Conservation (phyloP, 495 filamentous ascomycete species). For the Trichoderma virens region DNA sequence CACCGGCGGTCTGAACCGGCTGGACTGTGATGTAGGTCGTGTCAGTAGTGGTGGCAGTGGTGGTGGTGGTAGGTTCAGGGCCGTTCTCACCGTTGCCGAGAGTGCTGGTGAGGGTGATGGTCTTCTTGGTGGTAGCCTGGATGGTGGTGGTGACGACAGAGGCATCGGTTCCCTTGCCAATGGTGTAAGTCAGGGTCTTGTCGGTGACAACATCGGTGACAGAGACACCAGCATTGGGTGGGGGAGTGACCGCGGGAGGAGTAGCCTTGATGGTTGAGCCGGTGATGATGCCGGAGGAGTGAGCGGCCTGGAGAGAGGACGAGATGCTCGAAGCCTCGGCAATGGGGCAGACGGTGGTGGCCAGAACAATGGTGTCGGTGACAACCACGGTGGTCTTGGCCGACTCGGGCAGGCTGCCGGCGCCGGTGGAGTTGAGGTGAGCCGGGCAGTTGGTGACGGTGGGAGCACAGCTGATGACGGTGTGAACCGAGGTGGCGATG, state of each 20-base stretch:
- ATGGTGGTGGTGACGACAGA: slow-evolving; percentile 10
- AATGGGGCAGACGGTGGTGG: slow-evolving; percentile 39
- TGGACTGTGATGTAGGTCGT: slow-evolving; percentile 3
- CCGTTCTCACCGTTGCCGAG: slow-evolving; percentile 35
- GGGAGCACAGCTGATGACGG: slow-evolving; percentile 50
- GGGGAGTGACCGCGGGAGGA: background rate
- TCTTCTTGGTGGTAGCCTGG: background rate
- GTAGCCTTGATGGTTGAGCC: background rate
- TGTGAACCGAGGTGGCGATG: slow-evolving; percentile 49
- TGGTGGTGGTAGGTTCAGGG: slow-evolving; percentile 8
- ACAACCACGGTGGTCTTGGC: slow-evolving; percentile 30
- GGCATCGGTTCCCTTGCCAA: background rate
- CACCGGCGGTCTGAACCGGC: slow-evolving; percentile 2
- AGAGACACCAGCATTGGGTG: background rate
- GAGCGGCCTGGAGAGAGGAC: slow-evolving; percentile 11
- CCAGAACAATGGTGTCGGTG: slow-evolving; percentile 38
- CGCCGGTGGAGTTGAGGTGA: slow-evolving; percentile 28
- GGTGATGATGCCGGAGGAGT: slow-evolving; percentile 6
- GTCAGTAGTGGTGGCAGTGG: slow-evolving; percentile 8
- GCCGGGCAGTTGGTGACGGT: slow-evolving; percentile 59
- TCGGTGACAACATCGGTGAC: slow-evolving; percentile 4
- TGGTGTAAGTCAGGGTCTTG: slow-evolving; percentile 9
- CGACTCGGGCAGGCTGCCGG: slow-evolving; percentile 21
- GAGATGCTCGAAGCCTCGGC: slow-evolving; percentile 23
- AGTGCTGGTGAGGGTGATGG: slow-evolving; percentile 10